These are phyloP conservation scores for Raffaelea arxii DNA, from an alignment of 2,329 filamentous ascomycete species.

Conservation along the genomic window DNA sequence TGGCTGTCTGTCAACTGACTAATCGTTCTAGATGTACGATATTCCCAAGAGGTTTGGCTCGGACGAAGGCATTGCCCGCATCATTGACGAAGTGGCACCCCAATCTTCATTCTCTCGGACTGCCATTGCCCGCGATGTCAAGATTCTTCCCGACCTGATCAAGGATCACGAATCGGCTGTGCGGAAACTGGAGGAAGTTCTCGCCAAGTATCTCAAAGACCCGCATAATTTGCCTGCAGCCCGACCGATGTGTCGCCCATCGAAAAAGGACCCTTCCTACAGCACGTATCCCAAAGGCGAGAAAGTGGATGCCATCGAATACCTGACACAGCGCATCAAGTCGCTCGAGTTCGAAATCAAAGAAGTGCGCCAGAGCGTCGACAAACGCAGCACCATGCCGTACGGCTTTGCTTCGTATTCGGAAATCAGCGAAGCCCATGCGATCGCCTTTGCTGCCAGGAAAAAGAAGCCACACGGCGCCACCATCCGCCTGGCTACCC, in stretches of 20 bases:
- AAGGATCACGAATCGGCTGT: constrained; percentile 75
- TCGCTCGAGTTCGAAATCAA: constrained; percentile 76
- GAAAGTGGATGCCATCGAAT: constrained; percentile 90
- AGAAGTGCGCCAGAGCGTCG: constrained; percentile 69
- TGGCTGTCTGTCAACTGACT: constrained; percentile 9
- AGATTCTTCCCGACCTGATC: constrained; percentile 77
- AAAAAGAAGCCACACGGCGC: constrained; percentile 74
- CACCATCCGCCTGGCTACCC: constrained; percentile 68
- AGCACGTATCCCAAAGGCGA: constrained; percentile 54
- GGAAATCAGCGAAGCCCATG: constrained; percentile 77
- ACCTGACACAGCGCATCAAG: constrained; percentile 75
- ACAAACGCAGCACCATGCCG: constrained; percentile 77
- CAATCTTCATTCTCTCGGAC: constrained; percentile 70
- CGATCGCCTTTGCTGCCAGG: constrained; percentile 71
- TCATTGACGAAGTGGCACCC: constrained; percentile 73
- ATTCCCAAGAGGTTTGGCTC: constrained; percentile 66
- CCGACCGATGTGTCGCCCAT: constrained; percentile 69
- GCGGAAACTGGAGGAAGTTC: constrained; percentile 67
- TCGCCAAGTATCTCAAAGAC: constrained; percentile 86
- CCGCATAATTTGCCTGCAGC: constrained; percentile 68
- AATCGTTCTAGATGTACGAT: constrained; percentile 59
- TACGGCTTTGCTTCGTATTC: constrained; percentile 95
- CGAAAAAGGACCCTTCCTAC: constrained; percentile 66
- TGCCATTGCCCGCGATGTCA: constrained; percentile 84
- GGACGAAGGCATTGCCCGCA: constrained; percentile 77